Base-by-base conservation (phyloP, 208 protist genomes). In the Trypanosoma melophagium region DNA sequence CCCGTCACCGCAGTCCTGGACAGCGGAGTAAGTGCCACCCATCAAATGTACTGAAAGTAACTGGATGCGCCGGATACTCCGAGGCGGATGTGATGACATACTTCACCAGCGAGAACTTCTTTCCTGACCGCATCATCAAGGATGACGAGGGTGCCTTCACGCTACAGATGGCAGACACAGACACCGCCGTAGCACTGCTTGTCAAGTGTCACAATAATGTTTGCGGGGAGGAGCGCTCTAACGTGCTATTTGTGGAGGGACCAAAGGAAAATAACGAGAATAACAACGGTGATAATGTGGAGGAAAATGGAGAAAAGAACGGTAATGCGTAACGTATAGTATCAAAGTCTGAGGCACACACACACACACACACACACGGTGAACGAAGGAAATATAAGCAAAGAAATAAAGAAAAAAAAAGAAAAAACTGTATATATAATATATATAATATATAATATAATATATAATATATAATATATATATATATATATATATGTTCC, bases 221-320 rank as follows among this genome's bases (percentile, higher is more conserved):
- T 7, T 96, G 90, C 73, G 79, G 83, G 4, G 86, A 96, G 74
- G 90, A 96, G 71, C 75, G 87, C 40, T 93, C 87, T 41, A 94
- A 94, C 74, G 85, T 96, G 61, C 84, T 96, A 59, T 96, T 96
- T 66, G 66, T 96, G 58, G 83, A 91, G 44, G 87, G 74, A 22
- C 83, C 87, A 2, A 84, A 84, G 56, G 58, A 69, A 55, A 67
- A 50, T 1, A 64, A 65, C 50, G 25, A 24, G 28, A 61, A 35
- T 42, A 17, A 54, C 2, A 56, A 58, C 52, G 55, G 47, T 4
- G 51, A 53, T 19, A 69, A 61, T 51, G 51, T 3, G 38, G 60
- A 52, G 19, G 58, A 58, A 9, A 55, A 57, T 47, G 41, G 8
- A 28, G 24, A 16, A 24, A 59, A 62, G 19, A 66, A 60, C 59